Base-by-base conservation (phyloP, 1,284 basidiomycete species). In the Exobasidium cylindrosporum region DNA sequence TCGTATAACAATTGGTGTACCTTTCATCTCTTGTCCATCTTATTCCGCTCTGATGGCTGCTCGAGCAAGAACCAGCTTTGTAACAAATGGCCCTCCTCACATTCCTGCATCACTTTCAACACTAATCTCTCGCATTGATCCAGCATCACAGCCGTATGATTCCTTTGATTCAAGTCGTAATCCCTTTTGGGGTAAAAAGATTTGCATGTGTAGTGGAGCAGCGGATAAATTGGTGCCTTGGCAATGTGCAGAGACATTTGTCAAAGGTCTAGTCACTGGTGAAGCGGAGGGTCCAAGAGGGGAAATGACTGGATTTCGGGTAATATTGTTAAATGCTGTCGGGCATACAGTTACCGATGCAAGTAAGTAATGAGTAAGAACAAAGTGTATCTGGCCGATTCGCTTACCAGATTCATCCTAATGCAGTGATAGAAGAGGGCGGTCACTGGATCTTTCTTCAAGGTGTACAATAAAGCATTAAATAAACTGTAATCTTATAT, bases 21-120 rank as follows among this genome's bases (percentile, higher is more conserved):
- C 90, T 3, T 83, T 85, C 68, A 84, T 85, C 64, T 91, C 90
- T 32, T 90, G 89, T 64, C 90, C 91, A 0, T 88, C 91, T 81
- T 90, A 86, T 57, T 63, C 64, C 31, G 66, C 69, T 21, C 64
- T 79, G 29, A 52, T 79, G 1, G 64, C 65, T 23, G 64, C 64
- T 13, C 69, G 77, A 17, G 71, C 77, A 1, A 59, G 60, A 45
- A 70, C 66, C 5, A 72, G 68, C 21, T 69, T 74, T 29, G 65
- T 77, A 17, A 30, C 68, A 2, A 69, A 78, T 53, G 70, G 57
- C 1, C 73, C 77, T 7, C 77, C 77, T 3, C 63, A 68, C 28
- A 74, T 79, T 7, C 77, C 77, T 3, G 59, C 61, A 21, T 58
- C 67, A 2, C 63, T 79, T 54, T 70, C 71, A 32, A 45, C 61